A percentile compares a stretch with the other conserved stretches of the same genome.
phyloP scores from a whole-genome alignment of 441 rosid genomes.

The California macrophylla region DNA sequence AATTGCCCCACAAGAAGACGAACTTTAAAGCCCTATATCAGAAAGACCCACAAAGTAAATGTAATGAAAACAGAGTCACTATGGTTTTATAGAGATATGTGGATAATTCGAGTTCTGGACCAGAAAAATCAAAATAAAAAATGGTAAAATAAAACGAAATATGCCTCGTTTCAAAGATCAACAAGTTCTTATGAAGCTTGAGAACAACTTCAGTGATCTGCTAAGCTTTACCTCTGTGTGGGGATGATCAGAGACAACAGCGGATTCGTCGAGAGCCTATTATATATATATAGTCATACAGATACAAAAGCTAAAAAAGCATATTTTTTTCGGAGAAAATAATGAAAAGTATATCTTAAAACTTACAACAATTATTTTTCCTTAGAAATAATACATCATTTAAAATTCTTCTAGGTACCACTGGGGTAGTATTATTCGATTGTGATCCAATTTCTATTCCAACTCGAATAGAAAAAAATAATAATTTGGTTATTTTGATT shows the following conservation, averaged over 20 bases:
- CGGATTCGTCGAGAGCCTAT: not conserved
- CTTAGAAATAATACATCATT: too few species aligned
- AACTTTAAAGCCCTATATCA: constrained; percentile 8
- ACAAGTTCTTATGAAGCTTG: not conserved
- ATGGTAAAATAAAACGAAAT: not conserved
- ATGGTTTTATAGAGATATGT: constrained; percentile 11
- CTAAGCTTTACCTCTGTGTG: not conserved
- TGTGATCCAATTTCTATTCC: too few species aligned
- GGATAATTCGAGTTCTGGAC: constrained; percentile 56
- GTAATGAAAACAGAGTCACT: constrained; percentile 9
- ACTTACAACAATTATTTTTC: too few species aligned
- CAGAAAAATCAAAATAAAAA: constrained; percentile 22
- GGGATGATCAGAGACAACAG: not conserved
- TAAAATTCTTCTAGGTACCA: too few species aligned
- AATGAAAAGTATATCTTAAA: not conserved
- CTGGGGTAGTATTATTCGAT: too few species aligned
- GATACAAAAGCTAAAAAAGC: not conserved
- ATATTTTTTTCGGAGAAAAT: not conserved
- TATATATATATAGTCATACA: not conserved
- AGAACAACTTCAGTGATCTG: not conserved
- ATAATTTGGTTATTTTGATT: too few species aligned
- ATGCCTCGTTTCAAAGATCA: not conserved
- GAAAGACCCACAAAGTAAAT: constrained; percentile 21
- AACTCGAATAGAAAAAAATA: too few species aligned
- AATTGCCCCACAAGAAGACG: not conserved